Base-by-base conservation (phyloP, 2,329 filamentous ascomycete genomes). In the Alternaria sp. region DNA sequence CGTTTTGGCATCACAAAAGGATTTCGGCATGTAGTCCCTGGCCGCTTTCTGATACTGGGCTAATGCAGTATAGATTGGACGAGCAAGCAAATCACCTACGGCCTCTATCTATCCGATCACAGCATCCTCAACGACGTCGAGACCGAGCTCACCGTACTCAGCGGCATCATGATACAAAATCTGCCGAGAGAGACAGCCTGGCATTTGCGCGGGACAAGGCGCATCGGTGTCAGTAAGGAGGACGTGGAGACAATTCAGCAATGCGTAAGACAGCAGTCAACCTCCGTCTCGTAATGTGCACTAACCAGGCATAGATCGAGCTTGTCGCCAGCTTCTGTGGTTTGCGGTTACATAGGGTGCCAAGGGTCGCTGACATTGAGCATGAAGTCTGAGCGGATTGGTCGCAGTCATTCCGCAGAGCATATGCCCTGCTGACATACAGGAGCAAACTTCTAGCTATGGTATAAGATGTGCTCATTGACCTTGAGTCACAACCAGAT, bases 81-180 rank as follows among this genome's bases (percentile, higher is more conserved):
- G 7, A 84, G 82, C 17, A 79, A 81, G 17, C 78, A 87, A 57
- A 87, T 89, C 61, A 88, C 85, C 0, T 89, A 89, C 62, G 87
- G 87, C 0, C 77, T 89, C 11, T 89, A 85, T 66, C 81, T 89
- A 1, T 85, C 83, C 10, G 86, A 89, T 71, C 83, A 86, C 25
- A 83, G 81, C 65, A 84, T 88, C 10, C 74, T 89, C 4, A 83
- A 83, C 17, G 84, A 84, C 10, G 62, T 86, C 4, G 86, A 87
- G 51, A 88, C 87, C 1, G 84, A 88, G 68, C 74, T 88, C 9
- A 82, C 86, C 1, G 85, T 86, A 1, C 74, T 88, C 4, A 77
- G 82, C 4, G 84, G 83, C 1, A 88, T 89, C 59, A 86, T 88
- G 84, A 85, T 85, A 6, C 87, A 89, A 70, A 88, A 88, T 61